phyloP scores from a whole-genome alignment of 2,329 filamentous ascomycete species.

The Xylaria hypoxylon region DNA sequence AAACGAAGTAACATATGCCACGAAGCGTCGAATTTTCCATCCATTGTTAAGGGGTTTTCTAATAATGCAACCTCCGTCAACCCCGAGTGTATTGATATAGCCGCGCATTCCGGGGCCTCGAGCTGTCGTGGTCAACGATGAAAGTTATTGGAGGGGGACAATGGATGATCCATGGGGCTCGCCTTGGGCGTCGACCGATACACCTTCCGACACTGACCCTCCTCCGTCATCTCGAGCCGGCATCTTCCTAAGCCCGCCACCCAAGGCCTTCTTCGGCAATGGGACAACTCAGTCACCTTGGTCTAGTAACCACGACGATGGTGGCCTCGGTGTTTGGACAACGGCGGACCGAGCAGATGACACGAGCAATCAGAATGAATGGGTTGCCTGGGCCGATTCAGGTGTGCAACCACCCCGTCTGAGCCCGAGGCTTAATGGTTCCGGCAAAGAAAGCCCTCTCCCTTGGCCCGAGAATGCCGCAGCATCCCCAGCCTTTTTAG shows the following conservation, averaged over 20 bases:
- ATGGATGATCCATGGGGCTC: slow-evolving; percentile 75
- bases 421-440: slow-evolving; percentile 50
- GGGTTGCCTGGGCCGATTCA: slow-evolving; percentile 51
- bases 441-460: slow-evolving; percentile 54
- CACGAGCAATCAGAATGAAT: slow-evolving; percentile 43
- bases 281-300: slow-evolving; percentile 55
- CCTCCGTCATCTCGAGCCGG: slow-evolving; percentile 50
- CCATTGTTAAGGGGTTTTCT: background rate
- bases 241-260: slow-evolving; percentile 56
- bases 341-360: slow-evolving; percentile 46
- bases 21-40: background rate
- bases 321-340: slow-evolving; percentile 56
- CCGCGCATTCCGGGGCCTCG: slow-evolving; percentile 30
- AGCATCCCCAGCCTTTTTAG: slow-evolving; percentile 52
- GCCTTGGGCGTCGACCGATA: slow-evolving; percentile 65
- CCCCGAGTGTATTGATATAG: slow-evolving; percentile 16
- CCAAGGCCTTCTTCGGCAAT: slow-evolving; percentile 56
- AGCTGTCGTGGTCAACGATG: slow-evolving; percentile 45
- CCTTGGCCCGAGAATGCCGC: slow-evolving; percentile 56
- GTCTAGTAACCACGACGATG: slow-evolving; percentile 55
- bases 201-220: slow-evolving; percentile 50
- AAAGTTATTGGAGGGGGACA: slow-evolving; percentile 54
- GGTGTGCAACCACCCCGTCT: slow-evolving; percentile 47
- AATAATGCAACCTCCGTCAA: slow-evolving; percentile 25
- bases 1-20: background rate